Conservation (phyloP, 208 protist genomes). For the Lotmaria passim region DNA sequence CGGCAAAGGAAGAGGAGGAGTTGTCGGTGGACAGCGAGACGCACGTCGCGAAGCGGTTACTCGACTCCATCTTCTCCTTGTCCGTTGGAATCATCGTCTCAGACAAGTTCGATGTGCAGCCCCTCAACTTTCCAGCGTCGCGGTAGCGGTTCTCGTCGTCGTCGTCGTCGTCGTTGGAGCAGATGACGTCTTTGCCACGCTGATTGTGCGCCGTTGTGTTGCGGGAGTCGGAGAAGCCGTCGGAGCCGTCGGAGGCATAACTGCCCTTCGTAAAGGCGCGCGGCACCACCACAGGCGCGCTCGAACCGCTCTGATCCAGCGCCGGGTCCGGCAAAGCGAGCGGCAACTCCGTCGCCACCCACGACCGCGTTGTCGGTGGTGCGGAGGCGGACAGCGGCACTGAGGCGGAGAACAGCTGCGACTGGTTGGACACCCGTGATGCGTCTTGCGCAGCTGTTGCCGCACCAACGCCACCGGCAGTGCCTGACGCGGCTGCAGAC, state of each 20-base stretch:
- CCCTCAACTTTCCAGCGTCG: background rate
- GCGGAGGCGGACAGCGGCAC: background rate
- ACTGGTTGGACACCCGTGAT: background rate
- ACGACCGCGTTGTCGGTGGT: slow-evolving; percentile 5
- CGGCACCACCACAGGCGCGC: background rate
- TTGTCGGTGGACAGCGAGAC: slow-evolving; percentile 20
- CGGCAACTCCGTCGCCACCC: background rate
- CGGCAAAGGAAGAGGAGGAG: slow-evolving; percentile 12
- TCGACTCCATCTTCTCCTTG: slow-evolving; percentile 13
- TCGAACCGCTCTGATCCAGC: background rate
- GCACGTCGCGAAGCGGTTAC: slow-evolving; percentile 49
- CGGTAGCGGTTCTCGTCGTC: background rate
- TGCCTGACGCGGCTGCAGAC: background rate
- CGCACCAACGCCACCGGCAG: background rate
- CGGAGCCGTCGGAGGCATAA: slow-evolving; percentile 8
- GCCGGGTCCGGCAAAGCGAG: background rate
- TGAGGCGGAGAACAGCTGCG: background rate
- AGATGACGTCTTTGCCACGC: background rate
- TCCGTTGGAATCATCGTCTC: slow-evolving; percentile 1
- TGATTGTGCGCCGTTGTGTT: slow-evolving; percentile 24
- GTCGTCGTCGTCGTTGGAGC: background rate
- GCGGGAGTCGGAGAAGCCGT: slow-evolving; percentile 11
- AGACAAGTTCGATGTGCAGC: slow-evolving; percentile 16
- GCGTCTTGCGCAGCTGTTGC: background rate
- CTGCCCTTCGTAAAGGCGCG: background rate